Conservation (phyloP, 2,329 filamentous ascomycete species). For the Rutstroemia sydowiana region DNA sequence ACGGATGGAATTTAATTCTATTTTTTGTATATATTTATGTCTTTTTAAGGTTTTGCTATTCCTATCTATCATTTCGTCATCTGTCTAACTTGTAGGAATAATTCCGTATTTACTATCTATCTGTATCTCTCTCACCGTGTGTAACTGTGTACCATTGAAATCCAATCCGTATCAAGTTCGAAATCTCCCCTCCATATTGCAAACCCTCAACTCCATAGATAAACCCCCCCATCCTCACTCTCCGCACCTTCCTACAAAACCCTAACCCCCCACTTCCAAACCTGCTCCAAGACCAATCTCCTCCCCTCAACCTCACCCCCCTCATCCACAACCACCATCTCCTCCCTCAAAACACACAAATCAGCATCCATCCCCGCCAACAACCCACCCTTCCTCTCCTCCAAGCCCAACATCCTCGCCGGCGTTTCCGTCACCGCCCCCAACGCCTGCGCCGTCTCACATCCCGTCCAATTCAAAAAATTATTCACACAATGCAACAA, state of each 20-base stretch:
- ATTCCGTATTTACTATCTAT: too few species aligned
- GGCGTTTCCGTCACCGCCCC: constrained; percentile 70
- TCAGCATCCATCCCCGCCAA: constrained; percentile 59
- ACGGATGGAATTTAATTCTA: too few species aligned
- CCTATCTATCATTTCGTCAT: too few species aligned
- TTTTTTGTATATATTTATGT: too few species aligned
- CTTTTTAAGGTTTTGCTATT: too few species aligned
- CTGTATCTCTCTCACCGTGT: too few species aligned
- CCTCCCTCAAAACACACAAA: constrained; percentile 59
- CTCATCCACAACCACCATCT: too few species aligned
- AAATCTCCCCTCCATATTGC: background rate
- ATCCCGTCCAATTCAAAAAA: constrained; percentile 68
- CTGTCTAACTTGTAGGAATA: too few species aligned
- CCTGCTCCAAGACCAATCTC: constrained; percentile 36
- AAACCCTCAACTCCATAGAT: too few species aligned
- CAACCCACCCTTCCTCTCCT: constrained; percentile 58
- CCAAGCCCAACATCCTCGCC: constrained; percentile 65
- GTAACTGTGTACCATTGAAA: too few species aligned
- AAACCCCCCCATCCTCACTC: background rate
- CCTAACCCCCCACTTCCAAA: constrained; percentile 20
- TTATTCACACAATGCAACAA: constrained; percentile 80
- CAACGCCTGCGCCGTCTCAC: constrained; percentile 59
- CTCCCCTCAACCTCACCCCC: constrained; percentile 37
- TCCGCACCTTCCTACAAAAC: constrained; percentile 15
- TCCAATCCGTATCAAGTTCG: too few species aligned